Base-by-base conservation (phyloP, 1,284 basidiomycete species). In the Peniophora sp. region DNA sequence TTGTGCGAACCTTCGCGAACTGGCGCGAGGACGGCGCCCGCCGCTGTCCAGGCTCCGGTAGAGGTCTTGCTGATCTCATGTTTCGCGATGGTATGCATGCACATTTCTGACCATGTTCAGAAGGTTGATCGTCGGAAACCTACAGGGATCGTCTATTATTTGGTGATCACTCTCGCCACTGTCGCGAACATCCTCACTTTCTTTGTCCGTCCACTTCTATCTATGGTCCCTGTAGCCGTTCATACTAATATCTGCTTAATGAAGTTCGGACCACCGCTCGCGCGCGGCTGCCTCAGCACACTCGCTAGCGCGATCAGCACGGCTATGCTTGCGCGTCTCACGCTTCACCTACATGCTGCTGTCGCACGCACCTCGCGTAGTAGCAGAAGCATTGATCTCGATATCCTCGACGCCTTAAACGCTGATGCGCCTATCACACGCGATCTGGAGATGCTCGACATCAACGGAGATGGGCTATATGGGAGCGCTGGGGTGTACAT, bases 151-250 rank as follows among this genome's bases (percentile, higher is more conserved):
- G 43, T 67, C 48, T 67, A 64, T 48, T 65, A 65, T 41, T 63
- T 57, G 65, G 38, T 41, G 16, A 41, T 41, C 38, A 17, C 38
- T 6, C 38, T 41, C 19, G 38, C 38, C 5, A 41, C 16, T 16
- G n/a, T 41, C 19, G 38, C 61, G n/a, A 62, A 61, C 43, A 61
- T 62, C 36, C 41, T 68, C 25, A 64, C 66, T 11, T 66, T 65
- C 56, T 69, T 69, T 49, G 68, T 68, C 53, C 53, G 62, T 56
- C 14, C 23, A n/a, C n/a, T n/a, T n/a, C n/a, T n/a, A n/a, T n/a
- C n/a, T n/a, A n/a, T n/a, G n/a, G n/a, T n/a, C n/a, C n/a, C n/a
- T n/a, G n/a, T n/a, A n/a, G n/a, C n/a, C n/a, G n/a, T n/a, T n/a
- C n/a, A n/a, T n/a, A n/a, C n/a, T n/a, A n/a, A n/a, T n/a, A n/a